Percentiles rank a stretch among this genome's conserved stretches.
Evolutionary conservation across 2,329 filamentous ascomycete genomes (phyloP).

Genomic region (Alternaria consortialis): DNA sequence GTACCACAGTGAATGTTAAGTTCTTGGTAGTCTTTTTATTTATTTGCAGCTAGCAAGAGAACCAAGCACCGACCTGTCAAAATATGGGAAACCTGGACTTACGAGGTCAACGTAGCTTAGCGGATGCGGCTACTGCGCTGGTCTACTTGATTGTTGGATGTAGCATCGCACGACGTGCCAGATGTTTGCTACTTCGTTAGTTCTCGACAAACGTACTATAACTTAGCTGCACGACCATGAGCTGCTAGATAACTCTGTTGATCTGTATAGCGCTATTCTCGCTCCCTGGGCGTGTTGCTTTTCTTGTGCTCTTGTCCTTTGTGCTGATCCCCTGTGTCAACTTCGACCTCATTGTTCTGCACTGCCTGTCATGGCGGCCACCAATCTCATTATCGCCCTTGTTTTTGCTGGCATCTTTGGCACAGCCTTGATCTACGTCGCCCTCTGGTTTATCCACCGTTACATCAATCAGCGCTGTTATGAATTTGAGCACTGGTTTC

Average conservation of each 20-base stretch:
- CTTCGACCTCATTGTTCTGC: background rate
- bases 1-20: background rate
- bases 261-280: background rate
- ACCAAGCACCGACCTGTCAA: background rate
- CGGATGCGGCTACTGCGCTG: background rate
- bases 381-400: constrained; percentile 28
- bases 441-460: constrained; percentile 26
- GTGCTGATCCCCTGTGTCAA: too few species aligned
- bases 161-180: background rate
- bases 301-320: background rate
- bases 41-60: background rate
- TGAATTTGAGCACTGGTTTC: constrained; percentile 31
- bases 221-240: background rate
- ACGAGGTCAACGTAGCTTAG: too few species aligned
- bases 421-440: constrained; percentile 26
- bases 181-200: constrained; percentile 1
- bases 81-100: background rate
- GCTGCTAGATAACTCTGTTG: too few species aligned
- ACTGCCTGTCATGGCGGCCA: constrained; percentile 18
- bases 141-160: background rate
- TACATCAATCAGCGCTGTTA: constrained; percentile 29
- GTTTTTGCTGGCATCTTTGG: constrained; percentile 34
- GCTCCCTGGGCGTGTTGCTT: background rate
- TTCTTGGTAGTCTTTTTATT: background rate
- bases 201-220: background rate